Base-by-base conservation (phyloP, 2,329 filamentous ascomycete species). In the Exophiala aquamarina region DNA sequence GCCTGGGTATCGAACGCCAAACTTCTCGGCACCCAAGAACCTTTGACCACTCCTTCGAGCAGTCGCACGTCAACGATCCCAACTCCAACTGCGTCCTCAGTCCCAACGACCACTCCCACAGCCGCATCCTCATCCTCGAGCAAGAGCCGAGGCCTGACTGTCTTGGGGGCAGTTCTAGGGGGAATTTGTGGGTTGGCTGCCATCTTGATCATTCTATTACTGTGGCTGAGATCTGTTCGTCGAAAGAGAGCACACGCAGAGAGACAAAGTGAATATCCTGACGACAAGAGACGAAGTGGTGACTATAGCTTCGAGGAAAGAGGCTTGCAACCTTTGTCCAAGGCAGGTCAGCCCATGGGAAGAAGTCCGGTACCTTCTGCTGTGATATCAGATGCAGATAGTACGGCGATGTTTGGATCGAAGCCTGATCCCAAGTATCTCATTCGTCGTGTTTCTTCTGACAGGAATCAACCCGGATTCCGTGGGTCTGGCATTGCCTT, bases 111-210 rank as follows among this genome's bases (percentile, higher is more conserved):
- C 28, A 60, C 67, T 13, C 42, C 63, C n/a, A 52, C 64, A 19
- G 61, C 64, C 18, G 66, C 69, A 31, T 64, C 62, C 20, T 64
- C 62, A 32, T 52, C 64, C 18, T 64, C 60, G 21, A 54, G 61
- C 31, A 55, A 47, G 33, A 59, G 55, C 51, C 64, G 64, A 49
- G 66, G 64, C 53, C 68, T 75, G 57, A 82, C 82, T 6, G 85
- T 95, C 20, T 76, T 96, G 1, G 91, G 88, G 26, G 87, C 88
- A 41, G 87, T 87, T 0, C 76, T 97, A 1, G 90, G 91, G 10
- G 83, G 84, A n/a, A 82, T 95, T 17, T 79, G 87, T 42, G 89
- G 87, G 14, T 72, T 89, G 42, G 82, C 86, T 15, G 69, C 82
- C 1, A 63, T 95, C 5, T 71, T 94, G n/a, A 75, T 87, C 19